Percentiles rank a stretch among this genome's conserved stretches.
Evolutionary conservation across 176 grass and related monocot genomes (phyloP).

Genomic region (Rhynchospora breviuscula): DNA sequence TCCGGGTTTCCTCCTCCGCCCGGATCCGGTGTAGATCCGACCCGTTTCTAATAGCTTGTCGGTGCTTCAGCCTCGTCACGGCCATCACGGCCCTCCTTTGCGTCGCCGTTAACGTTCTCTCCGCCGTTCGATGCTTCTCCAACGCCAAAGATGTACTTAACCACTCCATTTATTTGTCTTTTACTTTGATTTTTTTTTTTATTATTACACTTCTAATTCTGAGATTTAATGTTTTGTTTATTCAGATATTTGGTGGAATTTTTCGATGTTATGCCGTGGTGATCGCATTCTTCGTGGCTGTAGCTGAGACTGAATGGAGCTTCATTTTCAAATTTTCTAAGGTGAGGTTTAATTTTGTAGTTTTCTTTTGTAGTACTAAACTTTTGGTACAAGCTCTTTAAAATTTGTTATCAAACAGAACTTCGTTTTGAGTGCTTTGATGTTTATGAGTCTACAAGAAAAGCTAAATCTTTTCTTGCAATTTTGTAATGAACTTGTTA

Average conservation of each 20-base stretch:
- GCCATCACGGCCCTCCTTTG: slow-evolving; percentile 59
- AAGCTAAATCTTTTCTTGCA: neutral
- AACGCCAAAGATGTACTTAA: slow-evolving; percentile 35
- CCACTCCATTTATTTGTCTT: neutral
- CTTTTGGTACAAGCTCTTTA: neutral
- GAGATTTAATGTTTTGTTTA: neutral
- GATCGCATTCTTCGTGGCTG: slow-evolving; percentile 60
- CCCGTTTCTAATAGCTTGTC: slow-evolving; percentile 72
- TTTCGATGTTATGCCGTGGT: slow-evolving; percentile 85
- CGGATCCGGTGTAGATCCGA: slow-evolving; percentile 32
- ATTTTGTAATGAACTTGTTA: neutral
- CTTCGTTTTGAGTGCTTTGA: neutral
- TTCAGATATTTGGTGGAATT: slow-evolving; percentile 80
- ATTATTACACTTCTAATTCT: neutral
- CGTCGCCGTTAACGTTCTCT: slow-evolving; percentile 74
- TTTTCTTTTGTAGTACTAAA: neutral
- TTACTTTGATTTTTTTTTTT: neutral
- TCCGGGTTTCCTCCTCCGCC: neutral
- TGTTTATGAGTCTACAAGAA: neutral
- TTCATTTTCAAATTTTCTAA: slow-evolving; percentile 56
- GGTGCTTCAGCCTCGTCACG: slow-evolving; percentile 83
- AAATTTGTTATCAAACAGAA: neutral
- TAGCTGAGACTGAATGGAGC: slow-evolving; percentile 83
- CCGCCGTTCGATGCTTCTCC: slow-evolving; percentile 63
- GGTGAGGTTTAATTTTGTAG: slow-evolving; percentile 25